Evolutionary conservation across 768 basidiomycete genomes (phyloP).

Genomic region (Sistotremastrum suecicum): DNA sequence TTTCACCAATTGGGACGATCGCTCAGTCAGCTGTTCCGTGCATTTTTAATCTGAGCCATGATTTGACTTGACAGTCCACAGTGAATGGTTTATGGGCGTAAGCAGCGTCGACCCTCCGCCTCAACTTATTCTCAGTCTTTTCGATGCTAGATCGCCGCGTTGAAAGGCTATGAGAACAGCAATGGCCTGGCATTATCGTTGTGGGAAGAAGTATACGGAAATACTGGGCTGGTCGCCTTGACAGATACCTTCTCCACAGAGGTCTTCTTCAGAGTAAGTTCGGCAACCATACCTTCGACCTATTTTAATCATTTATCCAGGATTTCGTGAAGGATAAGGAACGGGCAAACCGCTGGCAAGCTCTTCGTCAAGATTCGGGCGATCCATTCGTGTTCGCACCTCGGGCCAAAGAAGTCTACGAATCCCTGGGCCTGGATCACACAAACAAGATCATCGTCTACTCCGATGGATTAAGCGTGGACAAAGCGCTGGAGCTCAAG

Average conservation of each 20-base stretch:
- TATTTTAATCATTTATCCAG: conserved; percentile 19
- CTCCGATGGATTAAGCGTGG: conserved; percentile 67
- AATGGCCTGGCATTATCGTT: conserved; percentile 64
- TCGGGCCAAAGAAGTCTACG: conserved; percentile 58
- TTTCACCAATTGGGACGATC: conserved; percentile 66
- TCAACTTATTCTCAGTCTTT: not conserved
- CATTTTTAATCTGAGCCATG: conserved; percentile 4
- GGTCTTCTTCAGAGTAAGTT: conserved; percentile 62
- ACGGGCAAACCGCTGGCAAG: conserved; percentile 60
- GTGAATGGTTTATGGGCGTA: conserved; percentile 90
- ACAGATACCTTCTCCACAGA: conserved; percentile 92
- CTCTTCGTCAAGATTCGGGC: conserved; percentile 88
- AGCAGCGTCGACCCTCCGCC: conserved; percentile 11
- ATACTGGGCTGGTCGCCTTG: conserved; percentile 51
- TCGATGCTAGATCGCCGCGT: conserved; percentile 54
- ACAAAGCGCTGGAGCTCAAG: conserved; percentile 56
- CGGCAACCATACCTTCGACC: not conserved
- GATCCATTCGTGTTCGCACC: conserved; percentile 75
- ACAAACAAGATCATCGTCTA: conserved; percentile 61
- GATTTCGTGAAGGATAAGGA: conserved; percentile 43
- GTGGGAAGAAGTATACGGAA: conserved; percentile 69
- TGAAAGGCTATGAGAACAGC: conserved; percentile 67
- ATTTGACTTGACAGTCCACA: conserved; percentile 14
- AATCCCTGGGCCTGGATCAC: conserved; percentile 52
- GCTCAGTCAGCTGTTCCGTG: conserved; percentile 48